phyloP scores from a whole-genome alignment of 78 protist genomes.

The Blattamonas nauphoetae region DNA sequence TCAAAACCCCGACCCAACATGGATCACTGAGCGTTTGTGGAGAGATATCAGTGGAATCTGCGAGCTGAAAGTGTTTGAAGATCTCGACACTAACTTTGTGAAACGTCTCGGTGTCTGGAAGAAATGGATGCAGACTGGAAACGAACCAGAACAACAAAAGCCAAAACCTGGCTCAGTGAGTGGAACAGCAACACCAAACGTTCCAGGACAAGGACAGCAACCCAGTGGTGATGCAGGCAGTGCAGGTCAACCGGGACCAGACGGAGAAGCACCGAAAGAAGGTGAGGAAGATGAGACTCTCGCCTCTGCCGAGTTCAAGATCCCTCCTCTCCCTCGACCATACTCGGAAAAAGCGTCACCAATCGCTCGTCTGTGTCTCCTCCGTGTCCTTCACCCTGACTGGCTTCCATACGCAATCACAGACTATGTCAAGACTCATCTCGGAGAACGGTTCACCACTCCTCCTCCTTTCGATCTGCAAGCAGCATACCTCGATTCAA shows the following conservation, averaged over 20 bases:
- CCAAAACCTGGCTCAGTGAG: no score
- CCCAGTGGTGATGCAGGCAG: no score
- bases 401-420: slow-evolving; percentile 45
- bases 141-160: neutral
- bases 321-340: neutral
- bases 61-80: slow-evolving; percentile 2
- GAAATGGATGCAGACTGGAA: neutral
- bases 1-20: slow-evolving; percentile 10
- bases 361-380: slow-evolving; percentile 40
- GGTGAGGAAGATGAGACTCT: no score
- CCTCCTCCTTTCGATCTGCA: slow-evolving; percentile 80
- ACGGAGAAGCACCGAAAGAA: no score
- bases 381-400: slow-evolving; percentile 70
- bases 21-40: slow-evolving; percentile 10
- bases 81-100: neutral
- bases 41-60: neutral
- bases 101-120: neutral
- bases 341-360: neutral
- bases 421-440: slow-evolving; percentile 12
- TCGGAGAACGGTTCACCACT: slow-evolving; percentile 49
- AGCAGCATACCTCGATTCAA: slow-evolving; percentile 43
- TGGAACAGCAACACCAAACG: no score
- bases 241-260: no score
- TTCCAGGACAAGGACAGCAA: no score
- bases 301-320: neutral